Conservation (phyloP, 2,329 filamentous ascomycete species). For the Furcasterigmium furcatum region DNA sequence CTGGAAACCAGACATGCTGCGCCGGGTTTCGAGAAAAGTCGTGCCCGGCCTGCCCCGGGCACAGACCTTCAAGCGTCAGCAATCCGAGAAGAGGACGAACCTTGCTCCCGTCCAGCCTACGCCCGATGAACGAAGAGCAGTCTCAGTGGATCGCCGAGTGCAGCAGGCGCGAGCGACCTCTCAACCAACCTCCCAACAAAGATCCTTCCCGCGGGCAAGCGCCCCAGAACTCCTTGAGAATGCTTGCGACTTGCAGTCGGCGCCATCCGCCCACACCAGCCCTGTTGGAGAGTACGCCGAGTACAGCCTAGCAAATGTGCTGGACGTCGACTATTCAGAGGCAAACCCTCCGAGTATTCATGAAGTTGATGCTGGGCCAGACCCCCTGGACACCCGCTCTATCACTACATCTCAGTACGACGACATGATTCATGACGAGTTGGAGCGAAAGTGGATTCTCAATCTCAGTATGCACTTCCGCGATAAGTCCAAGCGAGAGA, state of each 20-base stretch:
- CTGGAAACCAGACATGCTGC: constrained; percentile 29
- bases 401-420: constrained; percentile 55
- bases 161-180: constrained; percentile 30
- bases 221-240: constrained; percentile 41
- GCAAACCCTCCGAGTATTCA: constrained; percentile 11
- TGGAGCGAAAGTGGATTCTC: constrained; percentile 89
- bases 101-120: constrained; percentile 64
- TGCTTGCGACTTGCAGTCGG: constrained; percentile 19
- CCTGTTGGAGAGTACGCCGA: constrained; percentile 27
- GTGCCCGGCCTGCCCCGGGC: constrained; percentile 74
- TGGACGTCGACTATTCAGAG: constrained; percentile 9
- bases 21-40: constrained; percentile 55
- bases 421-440: constrained; percentile 69
- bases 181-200: constrained; percentile 24
- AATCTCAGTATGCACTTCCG: constrained; percentile 98
- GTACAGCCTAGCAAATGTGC: constrained; percentile 14
- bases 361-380: constrained; percentile 25
- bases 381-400: constrained; percentile 37
- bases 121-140: constrained; percentile 65
- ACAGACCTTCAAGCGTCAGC: constrained; percentile 78
- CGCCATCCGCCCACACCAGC: constrained; percentile 24
- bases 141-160: constrained; percentile 58
- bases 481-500: constrained; percentile 88
- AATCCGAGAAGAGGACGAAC: constrained; percentile 74
- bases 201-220: constrained; percentile 41